Evolutionary conservation across 768 basidiomycete genomes (phyloP), one percentile per base, ranked within the genome.

Genomic region (Tricholoma terreum): DNA sequence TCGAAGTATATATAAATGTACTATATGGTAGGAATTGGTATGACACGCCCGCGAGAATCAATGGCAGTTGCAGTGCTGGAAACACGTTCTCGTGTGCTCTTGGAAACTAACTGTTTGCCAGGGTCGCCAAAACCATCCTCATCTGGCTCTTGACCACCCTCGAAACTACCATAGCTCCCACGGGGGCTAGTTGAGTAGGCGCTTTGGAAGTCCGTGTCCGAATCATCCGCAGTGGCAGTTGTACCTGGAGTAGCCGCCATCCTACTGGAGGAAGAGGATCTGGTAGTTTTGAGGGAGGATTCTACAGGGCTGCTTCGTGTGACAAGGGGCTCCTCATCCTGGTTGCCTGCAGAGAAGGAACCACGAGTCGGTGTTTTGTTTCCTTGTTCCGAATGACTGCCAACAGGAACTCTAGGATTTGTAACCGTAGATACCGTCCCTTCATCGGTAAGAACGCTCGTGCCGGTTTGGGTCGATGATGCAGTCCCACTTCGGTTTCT

Each of bases 171-270:
- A 61, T 83, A 85, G 66, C 87, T 89, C 45, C 75, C 81, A 1
- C 87, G 82, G 11, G 89, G 88, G 65, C 88, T 90, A 3, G 82
- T 73, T 4, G 89, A 91, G 70, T 89, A 91, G 33, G 91, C 91
- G 61, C 90, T 92, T 72, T 92, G 90, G 69, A 92, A 93, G 65
- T 93, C 91, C 24, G 87, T 87, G 63, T 91, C 89, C 19, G 89
- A 90, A 62, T 90, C 89, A 57, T 90, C 89, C 7, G 87, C 83
- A 31, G 80, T 72, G 24, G 71, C 73, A 24, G 71, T 68, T 35
- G 72, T 65, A 21, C 67, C 61, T 2, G 53, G 34, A 51, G 60
- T 58, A 7, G 57, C 60, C 11, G 71, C 65, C 17, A 67, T 60
- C 27, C 67, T 63, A 4, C 69, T 55, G 11, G 58, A 55, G 21